phyloP scores from a whole-genome alignment of 1,139 yeast genomes.

The Zygotorulaspora mrakii region DNA sequence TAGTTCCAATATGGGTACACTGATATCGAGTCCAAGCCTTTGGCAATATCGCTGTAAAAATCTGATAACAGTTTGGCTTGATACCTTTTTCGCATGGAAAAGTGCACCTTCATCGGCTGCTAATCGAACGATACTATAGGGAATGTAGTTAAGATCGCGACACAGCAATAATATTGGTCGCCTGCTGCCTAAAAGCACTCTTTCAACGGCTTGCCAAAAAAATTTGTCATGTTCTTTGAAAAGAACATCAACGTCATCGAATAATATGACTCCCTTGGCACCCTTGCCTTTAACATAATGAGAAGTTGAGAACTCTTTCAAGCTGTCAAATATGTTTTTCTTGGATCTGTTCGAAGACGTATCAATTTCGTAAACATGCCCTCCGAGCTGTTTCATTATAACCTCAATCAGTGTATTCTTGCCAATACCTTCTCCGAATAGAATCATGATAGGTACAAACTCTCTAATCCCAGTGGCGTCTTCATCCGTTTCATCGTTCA shows the following conservation, averaged over 20 bases:
- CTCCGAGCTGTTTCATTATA: constrained; percentile 57
- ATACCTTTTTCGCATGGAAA: constrained; percentile 34
- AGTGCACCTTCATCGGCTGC: constrained; percentile 45
- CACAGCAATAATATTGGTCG: constrained; percentile 83
- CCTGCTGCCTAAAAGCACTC: constrained; percentile 60
- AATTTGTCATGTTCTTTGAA: constrained; percentile 71
- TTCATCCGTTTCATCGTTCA: constrained; percentile 30
- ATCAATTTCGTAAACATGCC: constrained; percentile 80
- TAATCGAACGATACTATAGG: constrained; percentile 47
- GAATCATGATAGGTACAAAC: constrained; percentile 59
- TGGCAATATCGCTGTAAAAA: constrained; percentile 39
- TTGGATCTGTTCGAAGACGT: constrained; percentile 69
- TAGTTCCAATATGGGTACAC: constrained; percentile 35
- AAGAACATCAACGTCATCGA: constrained; percentile 83
- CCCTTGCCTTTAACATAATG: constrained; percentile 61
- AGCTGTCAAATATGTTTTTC: constrained; percentile 59
- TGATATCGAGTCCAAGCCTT: constrained; percentile 41
- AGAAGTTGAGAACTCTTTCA: constrained; percentile 81
- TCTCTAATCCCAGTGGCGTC: constrained; percentile 34
- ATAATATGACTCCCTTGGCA: constrained; percentile 64
- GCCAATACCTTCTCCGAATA: constrained; percentile 75
- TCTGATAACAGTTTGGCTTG: constrained; percentile 34
- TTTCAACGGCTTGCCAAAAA: constrained; percentile 74
- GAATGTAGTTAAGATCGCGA: constrained; percentile 51
- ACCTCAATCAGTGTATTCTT: constrained; percentile 76